Conservation (phyloP, 192 early-diverging fungal genomes). For the Glomus cerebriforme region DNA sequence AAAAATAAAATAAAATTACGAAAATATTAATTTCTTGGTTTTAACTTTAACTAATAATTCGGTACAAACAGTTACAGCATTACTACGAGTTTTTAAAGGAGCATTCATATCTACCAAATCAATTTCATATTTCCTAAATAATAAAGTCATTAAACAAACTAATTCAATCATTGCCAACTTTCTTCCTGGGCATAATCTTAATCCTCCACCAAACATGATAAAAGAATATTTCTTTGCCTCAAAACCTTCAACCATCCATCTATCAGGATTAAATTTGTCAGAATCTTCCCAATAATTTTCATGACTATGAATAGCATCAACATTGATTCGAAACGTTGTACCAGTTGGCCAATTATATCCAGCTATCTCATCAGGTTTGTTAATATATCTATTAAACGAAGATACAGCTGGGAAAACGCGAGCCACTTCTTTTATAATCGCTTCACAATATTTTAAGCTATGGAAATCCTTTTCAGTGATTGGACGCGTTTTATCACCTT, state of each 20-base stretch:
- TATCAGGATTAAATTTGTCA: background rate
- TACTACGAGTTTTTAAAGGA: too few relatives aligned
- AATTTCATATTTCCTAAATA: constrained; percentile 12
- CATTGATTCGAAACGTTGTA: background rate
- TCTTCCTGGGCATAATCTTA: constrained; percentile 8
- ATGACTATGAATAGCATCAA: background rate
- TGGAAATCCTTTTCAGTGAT: constrained; percentile 8
- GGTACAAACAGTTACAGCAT: too few relatives aligned
- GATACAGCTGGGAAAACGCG: background rate
- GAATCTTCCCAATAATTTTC: background rate
- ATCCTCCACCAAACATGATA: constrained; percentile 4
- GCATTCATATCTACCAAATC: constrained; percentile 3
- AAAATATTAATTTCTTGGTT: too few relatives aligned
- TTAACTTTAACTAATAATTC: too few relatives aligned
- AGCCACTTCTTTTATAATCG: background rate
- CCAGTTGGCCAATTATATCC: constrained; percentile 2
- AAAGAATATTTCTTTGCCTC: background rate
- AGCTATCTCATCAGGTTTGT: background rate
- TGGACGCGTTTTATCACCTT: background rate
- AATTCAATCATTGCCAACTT: constrained; percentile 9
- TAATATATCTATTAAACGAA: background rate
- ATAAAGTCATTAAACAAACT: background rate
- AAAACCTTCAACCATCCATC: background rate
- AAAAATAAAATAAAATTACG: too few relatives aligned
- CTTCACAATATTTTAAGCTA: constrained; percentile 18